Evolutionary conservation across 306 rosid genomes (phyloP).

Genomic region (apple (Malus domestica)): DNA sequence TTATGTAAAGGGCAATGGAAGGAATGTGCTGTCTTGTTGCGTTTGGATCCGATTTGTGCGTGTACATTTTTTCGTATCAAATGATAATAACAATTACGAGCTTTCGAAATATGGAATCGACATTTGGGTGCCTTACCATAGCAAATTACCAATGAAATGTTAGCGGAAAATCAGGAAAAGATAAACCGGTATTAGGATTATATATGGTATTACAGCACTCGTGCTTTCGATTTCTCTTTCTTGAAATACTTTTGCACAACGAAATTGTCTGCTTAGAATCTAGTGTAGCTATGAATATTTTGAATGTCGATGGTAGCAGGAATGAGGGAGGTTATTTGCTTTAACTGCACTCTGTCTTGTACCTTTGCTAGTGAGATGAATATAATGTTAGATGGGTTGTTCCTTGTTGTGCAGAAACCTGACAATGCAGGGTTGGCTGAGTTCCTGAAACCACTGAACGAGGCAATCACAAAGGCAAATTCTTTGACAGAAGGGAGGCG

Average conservation of each 20-base stretch:
- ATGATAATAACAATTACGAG: not conserved
- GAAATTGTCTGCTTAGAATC: not conserved
- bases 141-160: not conserved
- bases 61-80: not conserved
- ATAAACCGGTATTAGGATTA: not conserved
- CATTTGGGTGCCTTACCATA: not conserved
- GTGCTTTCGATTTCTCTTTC: not conserved
- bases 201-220: not conserved
- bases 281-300: not conserved
- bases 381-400: not conserved
- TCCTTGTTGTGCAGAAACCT: constrained; percentile 63
- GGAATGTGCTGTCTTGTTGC: not conserved
- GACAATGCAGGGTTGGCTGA: constrained; percentile 61
- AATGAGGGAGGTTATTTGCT: not conserved
- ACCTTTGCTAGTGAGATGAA: not conserved
- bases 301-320: not conserved
- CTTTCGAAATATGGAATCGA: not conserved
- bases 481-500: constrained; percentile 78
- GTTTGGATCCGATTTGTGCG: not conserved
- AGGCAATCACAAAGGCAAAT: constrained; percentile 52
- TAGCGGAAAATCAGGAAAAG: not conserved
- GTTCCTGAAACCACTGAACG: constrained; percentile 82
- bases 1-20: not conserved
- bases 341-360: not conserved
- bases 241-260: not conserved